phyloP scores from a whole-genome alignment of 805 yeast genomes.

The Yarrowia alimentaria region DNA sequence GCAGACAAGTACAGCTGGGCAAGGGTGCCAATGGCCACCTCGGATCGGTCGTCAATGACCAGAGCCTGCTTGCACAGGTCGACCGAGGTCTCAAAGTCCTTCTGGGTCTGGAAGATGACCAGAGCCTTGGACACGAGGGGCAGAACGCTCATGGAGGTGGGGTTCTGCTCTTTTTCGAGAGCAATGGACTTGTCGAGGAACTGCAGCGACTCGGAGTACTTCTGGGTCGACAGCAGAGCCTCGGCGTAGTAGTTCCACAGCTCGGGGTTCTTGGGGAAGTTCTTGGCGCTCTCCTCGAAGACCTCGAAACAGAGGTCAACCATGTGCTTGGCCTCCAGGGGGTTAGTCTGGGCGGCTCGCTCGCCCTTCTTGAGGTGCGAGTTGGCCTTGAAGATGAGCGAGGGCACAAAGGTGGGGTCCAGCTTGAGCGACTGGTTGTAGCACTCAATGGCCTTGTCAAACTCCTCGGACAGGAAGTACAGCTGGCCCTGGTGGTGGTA shows the following conservation, averaged over 20 bases:
- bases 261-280: conserved; percentile 84
- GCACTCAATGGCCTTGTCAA: conserved; percentile 66
- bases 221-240: conserved; percentile 78
- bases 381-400: conserved; percentile 39
- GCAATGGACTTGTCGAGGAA: conserved; percentile 85
- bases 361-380: conserved; percentile 27
- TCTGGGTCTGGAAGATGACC: conserved; percentile 42
- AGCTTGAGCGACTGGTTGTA: conserved; percentile 73
- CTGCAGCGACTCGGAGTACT: conserved; percentile 65
- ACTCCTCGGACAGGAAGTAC: conserved; percentile 74
- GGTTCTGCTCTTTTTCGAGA: conserved; percentile 58
- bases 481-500: conserved; percentile 95
- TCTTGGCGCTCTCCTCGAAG: conserved; percentile 40
- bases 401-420: conserved; percentile 73
- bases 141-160: conserved; percentile 77
- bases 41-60: conserved; percentile 81
- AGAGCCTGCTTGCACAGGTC: conserved; percentile 70
- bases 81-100: conserved; percentile 57
- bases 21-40: conserved; percentile 82
- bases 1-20: conserved; percentile 88
- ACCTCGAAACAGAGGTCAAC: conserved; percentile 24
- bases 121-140: conserved; percentile 91
- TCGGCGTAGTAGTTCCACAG: conserved; percentile 96
- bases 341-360: conserved; percentile 17
- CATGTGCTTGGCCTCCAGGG: conserved; percentile 13